Evolutionary conservation across 768 basidiomycete species (phyloP), one percentile per base, ranked within the genome.

Genomic region (Kondoa subrosea): DNA sequence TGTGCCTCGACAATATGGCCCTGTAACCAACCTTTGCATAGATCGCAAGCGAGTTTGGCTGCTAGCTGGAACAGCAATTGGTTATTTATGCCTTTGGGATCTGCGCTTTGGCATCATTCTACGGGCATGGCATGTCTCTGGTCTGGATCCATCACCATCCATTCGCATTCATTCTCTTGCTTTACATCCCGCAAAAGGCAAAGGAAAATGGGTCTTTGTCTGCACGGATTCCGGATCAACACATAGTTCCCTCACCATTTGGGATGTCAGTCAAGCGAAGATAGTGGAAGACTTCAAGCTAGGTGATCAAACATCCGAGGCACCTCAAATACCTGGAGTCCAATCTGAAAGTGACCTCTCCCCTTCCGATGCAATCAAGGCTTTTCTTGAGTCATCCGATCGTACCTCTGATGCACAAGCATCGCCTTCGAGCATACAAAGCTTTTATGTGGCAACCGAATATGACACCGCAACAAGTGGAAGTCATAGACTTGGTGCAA

Each of bases 61-160:
- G 29, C 80, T 95, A 15, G 85, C 88, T 21, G 93, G 89, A 1
- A 95, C 93, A 0, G 84, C 87, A 1, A 83, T 83, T 1, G 95
- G 93, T 3, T 83, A 87, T 16, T 78, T 97, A 15, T 85, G 88
- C 0, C 81, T 99, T 1, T 99, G 92, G 91, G 95, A 99, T 78
- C 84, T 90, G 57, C 86, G 93, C 12, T 99, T 97, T 72, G 91
- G 92, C 0, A 79, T 96, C 25, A 79, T 87, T 2, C 80, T 97
- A 71, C 88, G 87, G 76, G 88, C 85, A 69, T 96, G 93, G 92
- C 84, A 85, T 73, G 85, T 85, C 4, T 85, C 85, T 12, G n/a
- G 15, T 31, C 66, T 26, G 29, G 65, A 17, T 62, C 40, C 3
- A 57, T 50, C 79, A 81, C 4, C 81, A 81, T 1, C 82, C 83